Base-by-base conservation (phyloP, 169 alveolate genomes). In the Cryptosporidium tyzzeri region DNA sequence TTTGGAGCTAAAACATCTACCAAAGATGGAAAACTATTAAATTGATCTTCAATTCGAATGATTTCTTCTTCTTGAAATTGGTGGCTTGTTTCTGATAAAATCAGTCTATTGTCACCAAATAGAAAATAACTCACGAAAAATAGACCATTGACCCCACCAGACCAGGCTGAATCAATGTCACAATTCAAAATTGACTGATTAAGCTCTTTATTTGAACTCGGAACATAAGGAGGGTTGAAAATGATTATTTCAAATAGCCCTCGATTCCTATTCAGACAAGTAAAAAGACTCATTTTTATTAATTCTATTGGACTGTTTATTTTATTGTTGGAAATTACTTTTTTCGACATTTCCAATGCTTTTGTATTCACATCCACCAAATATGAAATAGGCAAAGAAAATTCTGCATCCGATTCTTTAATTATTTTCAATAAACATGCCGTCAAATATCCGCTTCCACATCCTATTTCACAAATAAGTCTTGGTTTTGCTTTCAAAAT, bases 201-300 rank as follows among this genome's bases (percentile, higher is more conserved):
- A 10, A 80, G 67, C 39, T 80, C 89, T 23, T 65, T 26, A 9
- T 80, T 48, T 18, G 75, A 10, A 37, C 80, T 41, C 14, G 89
- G 89, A 12, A 80, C 89, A 62, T 80, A 80, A 16, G 89, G 89
- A 14, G 89, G 89, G 29, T 80, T 80, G n/a, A 80, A 80, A 16
- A 80, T 65, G 0, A 80, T 48, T 37, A 80, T 29, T 5, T 80
- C 74, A 29, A 80, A 80, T 44, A 80, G 59, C 23, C 70, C 41
- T 41, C 53, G 23, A 10, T 9, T 50, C 59, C 31, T 65, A 8
- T 0, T 59, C 7, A 80, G 29, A 26, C 68, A 44, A 10, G 67
- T 41, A 50, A 80, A 80, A 29, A 80, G 62, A 16, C 35, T 65
- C 89, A 80, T 80, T 26, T 59, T 10, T 14, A 80, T 10, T 9